Evolutionary conservation across 2,329 filamentous ascomycete genomes (phyloP).

Genomic region (Cladosporium sp.): DNA sequence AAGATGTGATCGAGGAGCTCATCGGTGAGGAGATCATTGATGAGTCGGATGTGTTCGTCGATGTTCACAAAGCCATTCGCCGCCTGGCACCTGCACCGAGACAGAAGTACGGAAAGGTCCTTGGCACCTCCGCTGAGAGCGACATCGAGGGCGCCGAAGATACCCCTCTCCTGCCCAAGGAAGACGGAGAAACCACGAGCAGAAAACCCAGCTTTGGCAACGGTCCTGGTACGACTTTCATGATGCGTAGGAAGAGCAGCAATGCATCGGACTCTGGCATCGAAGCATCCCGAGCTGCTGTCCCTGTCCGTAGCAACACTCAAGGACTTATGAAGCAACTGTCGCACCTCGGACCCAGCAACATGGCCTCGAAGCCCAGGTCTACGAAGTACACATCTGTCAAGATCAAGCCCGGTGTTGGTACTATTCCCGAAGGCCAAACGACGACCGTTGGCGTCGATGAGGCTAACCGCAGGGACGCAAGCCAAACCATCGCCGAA

Average conservation of each 20-base stretch:
- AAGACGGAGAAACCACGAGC: conserved; percentile 18
- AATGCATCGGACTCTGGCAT: conserved; percentile 31
- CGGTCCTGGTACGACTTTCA: conserved; percentile 35
- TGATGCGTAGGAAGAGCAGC: conserved; percentile 44
- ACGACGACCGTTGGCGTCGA: conserved; percentile 18
- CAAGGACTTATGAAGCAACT: conserved; percentile 56
- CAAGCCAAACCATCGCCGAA: neutral
- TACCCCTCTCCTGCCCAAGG: conserved; percentile 25
- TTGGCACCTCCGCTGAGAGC: conserved; percentile 17
- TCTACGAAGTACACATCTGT: conserved; percentile 58
- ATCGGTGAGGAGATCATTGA: conserved; percentile 99
- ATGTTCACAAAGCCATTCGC: conserved; percentile 96
- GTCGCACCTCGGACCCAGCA: conserved; percentile 60
- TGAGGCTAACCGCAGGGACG: neutral
- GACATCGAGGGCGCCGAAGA: conserved; percentile 24
- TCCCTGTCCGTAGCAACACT: conserved; percentile 46
- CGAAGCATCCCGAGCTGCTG: conserved; percentile 22
- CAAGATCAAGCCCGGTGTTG: conserved; percentile 58
- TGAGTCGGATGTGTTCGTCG: conserved; percentile 96
- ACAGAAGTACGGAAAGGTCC: conserved; percentile 37
- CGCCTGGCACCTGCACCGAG: conserved; percentile 81
- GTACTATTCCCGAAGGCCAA: conserved; percentile 38
- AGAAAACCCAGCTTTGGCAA: conserved; percentile 33
- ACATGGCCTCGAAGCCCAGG: conserved; percentile 56
- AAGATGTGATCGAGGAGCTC: conserved; percentile 97